These are phyloP conservation scores for Podaxis sp. DNA, from an alignment of 768 basidiomycete genomes.

Conservation along the genomic window DNA sequence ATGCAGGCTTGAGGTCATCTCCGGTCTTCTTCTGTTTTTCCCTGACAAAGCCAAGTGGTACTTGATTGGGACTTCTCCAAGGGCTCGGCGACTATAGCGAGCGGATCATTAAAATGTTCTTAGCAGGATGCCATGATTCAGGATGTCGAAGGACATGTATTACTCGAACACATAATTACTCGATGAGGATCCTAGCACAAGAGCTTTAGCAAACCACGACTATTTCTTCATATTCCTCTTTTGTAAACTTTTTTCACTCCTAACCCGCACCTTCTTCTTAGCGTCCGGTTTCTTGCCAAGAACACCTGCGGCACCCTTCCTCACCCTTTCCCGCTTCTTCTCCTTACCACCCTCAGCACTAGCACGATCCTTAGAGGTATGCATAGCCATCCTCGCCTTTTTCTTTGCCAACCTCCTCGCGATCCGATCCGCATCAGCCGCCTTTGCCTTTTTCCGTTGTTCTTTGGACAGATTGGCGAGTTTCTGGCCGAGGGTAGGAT, in stretches of 20 bases:
- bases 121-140: too few relatives aligned
- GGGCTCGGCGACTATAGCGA: too few relatives aligned
- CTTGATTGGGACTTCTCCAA: too few relatives aligned
- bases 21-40: not conserved
- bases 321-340: conserved; percentile 48
- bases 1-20: too few relatives aligned
- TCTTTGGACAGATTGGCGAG: conserved; percentile 79
- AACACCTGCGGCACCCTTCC: conserved; percentile 37
- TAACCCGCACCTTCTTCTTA: conserved; percentile 53
- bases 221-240: conserved; percentile 66
- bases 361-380: conserved; percentile 12
- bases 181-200: not conserved
- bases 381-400: conserved; percentile 61
- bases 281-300: conserved; percentile 46
- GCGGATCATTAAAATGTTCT: too few relatives aligned
- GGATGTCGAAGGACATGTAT: too few relatives aligned
- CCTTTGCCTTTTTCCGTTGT: conserved; percentile 82
- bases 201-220: conserved; percentile 21
- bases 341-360: conserved; percentile 23
- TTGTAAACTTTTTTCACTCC: conserved; percentile 52
- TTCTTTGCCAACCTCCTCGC: conserved; percentile 90
- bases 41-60: too few relatives aligned
- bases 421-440: conserved; percentile 75
- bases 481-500: conserved; percentile 78
- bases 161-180: not conserved